Evolutionary conservation across 2,329 filamentous ascomycete genomes (phyloP), one percentile per base, ranked within the genome.

Genomic region (Sphaerostilbella broomeana): DNA sequence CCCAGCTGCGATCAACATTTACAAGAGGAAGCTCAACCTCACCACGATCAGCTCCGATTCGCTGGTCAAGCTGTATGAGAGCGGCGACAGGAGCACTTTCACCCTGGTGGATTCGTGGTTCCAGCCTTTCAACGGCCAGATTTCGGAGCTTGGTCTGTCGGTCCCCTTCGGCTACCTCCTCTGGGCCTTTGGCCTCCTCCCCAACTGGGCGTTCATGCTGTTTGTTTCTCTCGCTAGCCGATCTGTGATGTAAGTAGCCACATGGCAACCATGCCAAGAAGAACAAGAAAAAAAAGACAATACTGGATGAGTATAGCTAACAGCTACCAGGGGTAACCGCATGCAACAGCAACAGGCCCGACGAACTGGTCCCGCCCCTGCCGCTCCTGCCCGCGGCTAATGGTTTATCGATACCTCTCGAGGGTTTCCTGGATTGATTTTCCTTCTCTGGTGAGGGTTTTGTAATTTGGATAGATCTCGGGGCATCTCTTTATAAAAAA

Each of bases 131-230:
- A 75, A 86, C 53, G 83, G 85, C 46, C 63, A 67, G 45, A 64
- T 84, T 28, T 78, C 77, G 44, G 63, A 84, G 66, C 71, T 75
- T 47, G 72, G 74, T 47, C 52, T 86, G 20, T 67, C 73, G 21
- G 62, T 83, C 37, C 81, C 82, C 26, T 62, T 82, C 29, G 85
- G 73, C 42, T 88, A 85, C 57, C 50, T 73, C 36, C 68, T 86
- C 51, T 87, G 77, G 75, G 69, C 69, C 48, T 77, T 84, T 54
- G 70, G 73, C 52, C 63, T 82, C 34, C 63, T 86, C 43, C 75
- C 84, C 42, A 79, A 81, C 68, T 90, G 85, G 85, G 63, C 77
- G 40, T 79, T 87, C 56, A 89, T 90, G 85, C 71, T 90, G 50
- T 58, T 76, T 34, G 71, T 90, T 51, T 85, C 81, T 38, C 79